These are phyloP conservation scores for Chalara sp. DNA, from an alignment of 2,329 filamentous ascomycete species.

Conservation along the genomic window DNA sequence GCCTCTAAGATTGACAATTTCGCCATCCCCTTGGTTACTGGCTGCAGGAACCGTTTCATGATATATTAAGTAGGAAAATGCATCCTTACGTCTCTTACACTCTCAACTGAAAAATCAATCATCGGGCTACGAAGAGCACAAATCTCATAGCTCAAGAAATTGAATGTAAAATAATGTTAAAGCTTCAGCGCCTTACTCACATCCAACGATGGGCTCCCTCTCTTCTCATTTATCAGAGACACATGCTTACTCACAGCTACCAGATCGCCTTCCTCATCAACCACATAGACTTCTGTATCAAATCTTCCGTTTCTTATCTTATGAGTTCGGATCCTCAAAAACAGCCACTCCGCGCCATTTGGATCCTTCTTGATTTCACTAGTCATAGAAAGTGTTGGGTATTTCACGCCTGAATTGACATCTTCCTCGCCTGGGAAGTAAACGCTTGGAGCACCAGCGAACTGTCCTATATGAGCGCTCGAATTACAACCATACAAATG, in stretches of 20 bases:
- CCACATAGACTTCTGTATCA: slow-evolving; percentile 1
- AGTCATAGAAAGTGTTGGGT: background rate
- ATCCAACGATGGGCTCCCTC: background rate
- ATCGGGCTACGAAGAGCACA: too few species aligned
- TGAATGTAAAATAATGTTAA: background rate
- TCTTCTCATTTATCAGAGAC: background rate
- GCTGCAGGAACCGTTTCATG: too few species aligned
- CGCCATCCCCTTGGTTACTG: too few species aligned
- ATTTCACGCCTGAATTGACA: background rate
- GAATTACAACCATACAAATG: too few species aligned
- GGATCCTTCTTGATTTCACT: slow-evolving; percentile 1
- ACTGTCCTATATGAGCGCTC: background rate
- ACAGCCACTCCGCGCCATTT: background rate
- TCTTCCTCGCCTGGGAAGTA: background rate
- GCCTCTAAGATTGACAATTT: too few species aligned
- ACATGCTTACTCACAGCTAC: background rate
- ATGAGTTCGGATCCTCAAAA: background rate
- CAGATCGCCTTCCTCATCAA: background rate
- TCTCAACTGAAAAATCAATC: too few species aligned
- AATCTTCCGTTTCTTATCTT: background rate
- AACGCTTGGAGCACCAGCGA: background rate
- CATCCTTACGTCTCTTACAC: too few species aligned
- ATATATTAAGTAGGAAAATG: too few species aligned
- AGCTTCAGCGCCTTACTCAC: background rate
- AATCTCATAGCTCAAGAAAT: too few species aligned